Evolutionary conservation across 2,329 filamentous ascomycete genomes (phyloP), one percentile per base, ranked within the genome.

Genomic region (Microdochium nivale): DNA sequence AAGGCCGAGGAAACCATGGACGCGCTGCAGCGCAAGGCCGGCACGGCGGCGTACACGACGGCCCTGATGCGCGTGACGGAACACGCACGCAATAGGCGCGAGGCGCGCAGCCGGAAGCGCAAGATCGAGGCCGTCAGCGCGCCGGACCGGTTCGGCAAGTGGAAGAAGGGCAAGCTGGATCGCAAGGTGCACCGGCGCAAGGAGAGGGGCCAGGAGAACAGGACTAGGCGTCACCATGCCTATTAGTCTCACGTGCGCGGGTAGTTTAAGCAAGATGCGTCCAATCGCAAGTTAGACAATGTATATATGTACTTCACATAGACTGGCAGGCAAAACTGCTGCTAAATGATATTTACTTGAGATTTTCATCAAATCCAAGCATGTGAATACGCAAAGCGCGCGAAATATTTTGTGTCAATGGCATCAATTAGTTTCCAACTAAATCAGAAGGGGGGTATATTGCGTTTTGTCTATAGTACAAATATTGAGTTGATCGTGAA

Each of bases 81-180:
- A 50, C 79, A 77, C 16, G 84, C 94, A n/a, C 81, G 80, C 62
- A 77, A 79, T 57, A 82, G 86, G 61, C 77, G 94, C 58, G 82
- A 89, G 64, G 81, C 84, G 61, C 76, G 95, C 57, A 82, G 86
- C 51, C 81, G 78, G 56, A 99, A 99, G 80, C 81, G 94, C 62
- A 88, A 89, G 70, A 88, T 97, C 57, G 91, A 95, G 65, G 88
- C 88, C 11, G 84, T 99, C 24, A 80, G 80, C 49, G 81, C 87
- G 62, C 94, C 94, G 1, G 92, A 94, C 70, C 86, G 78, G 64
- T 83, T 84, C 60, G 88, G 84, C 25, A 76, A 79, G 62, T 84
- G 87, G 60, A 96, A 96, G 82, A 83, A 80, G 65, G 88, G 86
- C 74, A 90, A 86, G 74, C 79, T 87, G 55, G 89, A 94, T 65